Evolutionary conservation across 2,329 filamentous ascomycete genomes (phyloP), one percentile per base, ranked within the genome.

Genomic region (Beauveria bassiana): DNA sequence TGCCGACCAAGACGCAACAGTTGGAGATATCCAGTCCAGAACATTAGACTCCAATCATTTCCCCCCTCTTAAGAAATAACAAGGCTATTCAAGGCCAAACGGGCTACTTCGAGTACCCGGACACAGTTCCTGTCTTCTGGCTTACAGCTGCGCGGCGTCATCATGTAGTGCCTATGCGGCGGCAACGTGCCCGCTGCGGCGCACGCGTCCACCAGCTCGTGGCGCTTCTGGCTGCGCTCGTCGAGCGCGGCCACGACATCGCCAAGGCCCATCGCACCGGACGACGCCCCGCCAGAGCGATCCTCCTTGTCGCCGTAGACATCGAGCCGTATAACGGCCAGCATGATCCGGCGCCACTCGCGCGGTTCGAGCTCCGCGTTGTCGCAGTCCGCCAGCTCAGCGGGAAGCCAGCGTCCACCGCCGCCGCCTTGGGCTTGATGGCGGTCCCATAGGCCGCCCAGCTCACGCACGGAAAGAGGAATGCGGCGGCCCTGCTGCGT

Each of bases 221-320:
- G 83, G 2, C 84, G 73, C 53, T 69, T 70, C 31, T 71, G 72
- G 22, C 78, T 79, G 45, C 78, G 76, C 64, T 78, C 74, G 66
- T 86, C 82, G 71, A 87, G 77, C 63, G 78, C 71, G 12, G 70
- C 67, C 31, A 86, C 75, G 42, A 86, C 78, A 59, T 84, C 82
- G 67, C 76, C 80, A 4, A 87, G 73, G 0, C 83, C 83, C 24
- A 78, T 71, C 66, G 6, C 8, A 18, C 47, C 16, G 1, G 6
- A 24, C 12, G 20, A 14, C 3, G 20, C 14, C 10, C 66, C 64
- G 50, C 65, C 63, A 20, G 26, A 28, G 9, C 34, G 28, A n/a
- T 64, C 57, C 24, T 67, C 66, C 14, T 70, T 67, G 31, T 82
- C 67, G 0, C 84, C 84, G 68, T 86, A 85, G 8, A 87, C 78